A percentile compares a stretch with the other conserved stretches of the same genome.
phyloP scores from a whole-genome alignment of 176 grass and related monocot species.

The Zoysia pacifica region DNA sequence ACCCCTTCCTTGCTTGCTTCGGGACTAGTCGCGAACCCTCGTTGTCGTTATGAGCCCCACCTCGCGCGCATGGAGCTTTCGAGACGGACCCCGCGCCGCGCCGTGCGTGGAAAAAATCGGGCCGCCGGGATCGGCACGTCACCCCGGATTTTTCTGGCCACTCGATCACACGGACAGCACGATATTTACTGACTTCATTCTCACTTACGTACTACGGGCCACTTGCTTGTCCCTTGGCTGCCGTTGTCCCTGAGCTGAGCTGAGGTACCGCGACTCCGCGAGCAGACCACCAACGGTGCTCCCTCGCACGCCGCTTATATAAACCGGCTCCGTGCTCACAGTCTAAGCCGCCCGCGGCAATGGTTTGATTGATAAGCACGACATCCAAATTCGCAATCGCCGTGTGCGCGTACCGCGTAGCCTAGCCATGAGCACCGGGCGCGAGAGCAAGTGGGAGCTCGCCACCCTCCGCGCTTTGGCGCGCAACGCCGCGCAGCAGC shows the following conservation, averaged over 20 bases:
- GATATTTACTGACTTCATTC: neutral
- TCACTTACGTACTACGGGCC: neutral
- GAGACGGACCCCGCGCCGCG: neutral
- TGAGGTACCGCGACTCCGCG: too few relatives aligned
- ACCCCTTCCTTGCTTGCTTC: neutral
- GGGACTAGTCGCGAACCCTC: neutral
- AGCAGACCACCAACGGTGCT: too few relatives aligned
- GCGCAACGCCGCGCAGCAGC: slow-evolving; percentile 34
- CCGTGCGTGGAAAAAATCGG: neutral
- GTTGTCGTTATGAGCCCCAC: neutral
- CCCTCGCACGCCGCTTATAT: neutral
- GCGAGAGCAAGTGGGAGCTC: slow-evolving; percentile 50
- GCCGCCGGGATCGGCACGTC: neutral
- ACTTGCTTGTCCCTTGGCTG: neutral
- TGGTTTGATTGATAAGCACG: neutral
- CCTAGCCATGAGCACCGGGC: slow-evolving; percentile 42
- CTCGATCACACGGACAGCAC: too few relatives aligned
- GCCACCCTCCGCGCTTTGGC: slow-evolving; percentile 2
- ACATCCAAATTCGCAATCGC: neutral
- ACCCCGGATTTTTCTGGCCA: too few relatives aligned
- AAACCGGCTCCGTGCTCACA: neutral
- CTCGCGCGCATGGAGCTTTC: neutral
- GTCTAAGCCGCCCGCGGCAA: neutral
- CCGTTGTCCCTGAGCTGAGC: neutral
- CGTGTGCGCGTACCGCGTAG: neutral